Evolutionary conservation across 192 early-diverging fungal genomes (phyloP).

Genomic region (Pilobolus umbonatus): DNA sequence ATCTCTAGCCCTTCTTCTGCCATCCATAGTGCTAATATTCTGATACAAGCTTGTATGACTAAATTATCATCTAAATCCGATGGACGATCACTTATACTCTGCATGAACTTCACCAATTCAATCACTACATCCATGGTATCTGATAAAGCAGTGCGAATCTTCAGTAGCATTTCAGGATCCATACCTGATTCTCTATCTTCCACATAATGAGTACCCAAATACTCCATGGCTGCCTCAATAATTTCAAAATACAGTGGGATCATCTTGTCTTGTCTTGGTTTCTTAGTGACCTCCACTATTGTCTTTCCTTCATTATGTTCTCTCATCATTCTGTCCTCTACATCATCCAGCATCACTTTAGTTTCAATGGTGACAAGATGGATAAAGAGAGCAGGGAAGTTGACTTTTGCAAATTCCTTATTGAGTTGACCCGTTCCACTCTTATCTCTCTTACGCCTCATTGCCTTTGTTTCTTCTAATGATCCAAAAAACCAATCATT

Average conservation of each 20-base stretch:
- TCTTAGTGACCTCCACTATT: background rate
- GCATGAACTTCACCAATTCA: conserved; percentile 28
- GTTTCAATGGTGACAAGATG: conserved; percentile 36
- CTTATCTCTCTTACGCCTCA: conserved; percentile 2
- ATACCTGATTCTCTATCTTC: conserved; percentile 18
- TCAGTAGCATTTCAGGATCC: conserved; percentile 35
- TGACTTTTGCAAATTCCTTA: conserved; percentile 16
- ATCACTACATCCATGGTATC: conserved; percentile 35
- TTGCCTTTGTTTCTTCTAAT: conserved; percentile 12
- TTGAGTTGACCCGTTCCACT: background rate
- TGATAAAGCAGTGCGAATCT: conserved; percentile 27
- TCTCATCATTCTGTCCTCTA: conserved; percentile 15
- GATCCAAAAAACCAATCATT: conserved; percentile 36
- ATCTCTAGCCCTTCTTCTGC: conserved; percentile 31
- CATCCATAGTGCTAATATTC: conserved; percentile 28
- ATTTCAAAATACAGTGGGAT: conserved; percentile 38
- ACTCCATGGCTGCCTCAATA: conserved; percentile 36
- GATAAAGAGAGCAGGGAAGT: conserved; percentile 36
- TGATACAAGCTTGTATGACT: conserved; percentile 22
- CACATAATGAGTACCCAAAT: conserved; percentile 24
- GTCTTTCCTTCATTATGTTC: conserved; percentile 8
- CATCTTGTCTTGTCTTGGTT: conserved; percentile 28
- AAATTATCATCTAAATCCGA: conserved; percentile 17
- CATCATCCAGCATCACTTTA: conserved; percentile 35
- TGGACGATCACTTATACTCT: conserved; percentile 9